phyloP scores from a whole-genome alignment of 306 rosid species.

The Hippophae rhamnoides region DNA sequence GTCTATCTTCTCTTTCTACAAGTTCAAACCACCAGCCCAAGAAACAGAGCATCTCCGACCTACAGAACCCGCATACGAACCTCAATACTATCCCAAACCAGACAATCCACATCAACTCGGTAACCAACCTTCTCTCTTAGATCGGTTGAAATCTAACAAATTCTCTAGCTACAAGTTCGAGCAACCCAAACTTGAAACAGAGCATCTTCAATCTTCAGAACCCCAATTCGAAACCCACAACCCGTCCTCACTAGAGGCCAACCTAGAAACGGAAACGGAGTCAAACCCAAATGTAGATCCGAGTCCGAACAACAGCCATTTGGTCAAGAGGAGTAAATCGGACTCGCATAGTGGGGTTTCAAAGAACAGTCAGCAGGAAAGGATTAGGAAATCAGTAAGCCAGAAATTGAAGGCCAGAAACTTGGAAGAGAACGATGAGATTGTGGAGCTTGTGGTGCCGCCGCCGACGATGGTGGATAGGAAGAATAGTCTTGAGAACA shows the following conservation, averaged over 20 bases:
- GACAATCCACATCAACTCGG: slow-evolving; percentile 7
- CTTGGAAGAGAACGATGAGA: slow-evolving; percentile 4
- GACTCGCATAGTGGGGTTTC: background rate
- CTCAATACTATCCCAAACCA: background rate
- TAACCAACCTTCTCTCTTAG: slow-evolving; percentile 40
- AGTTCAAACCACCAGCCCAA: slow-evolving; percentile 6
- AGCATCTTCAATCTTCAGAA: too few relatives aligned
- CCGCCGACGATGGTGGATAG: slow-evolving; percentile 19
- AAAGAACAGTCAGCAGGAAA: slow-evolving; percentile 14
- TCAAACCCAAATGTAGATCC: slow-evolving; percentile 2
- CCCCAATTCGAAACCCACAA: too few relatives aligned
- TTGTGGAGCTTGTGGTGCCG: slow-evolving; percentile 29
- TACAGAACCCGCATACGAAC: background rate
- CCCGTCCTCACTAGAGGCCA: background rate
- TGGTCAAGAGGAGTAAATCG: slow-evolving; percentile 33
- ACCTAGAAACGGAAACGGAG: slow-evolving; percentile 8
- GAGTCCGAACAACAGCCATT: background rate
- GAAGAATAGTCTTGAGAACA: background rate
- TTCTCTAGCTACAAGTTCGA: slow-evolving; percentile 22
- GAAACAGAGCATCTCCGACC: background rate
- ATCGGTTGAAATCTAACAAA: slow-evolving; percentile 36
- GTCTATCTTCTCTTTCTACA: slow-evolving; percentile 31
- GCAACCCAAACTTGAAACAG: background rate
- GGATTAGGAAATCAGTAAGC: slow-evolving; percentile 32
- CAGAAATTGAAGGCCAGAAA: background rate